Percentiles rank a stretch among this genome's conserved stretches.
Evolutionary conservation across 2,329 filamentous ascomycete genomes (phyloP).

Genomic region (Aureobasidium sp.): DNA sequence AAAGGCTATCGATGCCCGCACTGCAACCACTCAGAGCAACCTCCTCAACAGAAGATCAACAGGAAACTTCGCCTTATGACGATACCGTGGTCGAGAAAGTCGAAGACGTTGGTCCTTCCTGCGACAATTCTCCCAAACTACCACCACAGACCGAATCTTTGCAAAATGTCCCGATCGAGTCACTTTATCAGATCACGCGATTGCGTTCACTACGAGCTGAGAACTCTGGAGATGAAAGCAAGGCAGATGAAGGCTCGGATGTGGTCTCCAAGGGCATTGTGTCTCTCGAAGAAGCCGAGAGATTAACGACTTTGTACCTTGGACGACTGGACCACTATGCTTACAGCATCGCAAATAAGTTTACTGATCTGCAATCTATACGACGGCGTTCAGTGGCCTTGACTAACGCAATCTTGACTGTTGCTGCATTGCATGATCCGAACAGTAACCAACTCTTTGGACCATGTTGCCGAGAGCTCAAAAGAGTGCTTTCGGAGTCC

Average conservation of each 20-base stretch:
- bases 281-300: constrained; percentile 36
- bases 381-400: constrained; percentile 50
- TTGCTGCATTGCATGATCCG: constrained; percentile 53
- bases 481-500: constrained; percentile 48
- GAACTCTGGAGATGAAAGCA: constrained; percentile 18
- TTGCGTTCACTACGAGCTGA: constrained; percentile 9
- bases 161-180: constrained; percentile 10
- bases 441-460: constrained; percentile 47
- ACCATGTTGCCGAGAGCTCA: constrained; percentile 51
- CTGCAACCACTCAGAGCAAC: constrained; percentile 31
- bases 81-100: constrained; percentile 17
- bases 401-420: constrained; percentile 49
- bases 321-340: constrained; percentile 41
- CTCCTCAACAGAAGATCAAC: constrained; percentile 18
- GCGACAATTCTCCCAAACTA: constrained; percentile 27
- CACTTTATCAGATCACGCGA: constrained; percentile 13
- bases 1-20: constrained; percentile 32
- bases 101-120: constrained; percentile 26
- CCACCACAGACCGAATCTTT: constrained; percentile 22
- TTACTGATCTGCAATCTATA: constrained; percentile 39
- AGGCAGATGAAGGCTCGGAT: constrained; percentile 41
- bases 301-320: constrained; percentile 36
- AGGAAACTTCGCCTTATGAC: constrained; percentile 6
- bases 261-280: constrained; percentile 46
- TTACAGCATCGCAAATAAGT: constrained; percentile 41